A percentile compares a stretch with the other conserved stretches of the same genome.
These are phyloP conservation scores for Breynia disticha DNA, from an alignment of 441 rosid genomes.

Conservation along the genomic window DNA sequence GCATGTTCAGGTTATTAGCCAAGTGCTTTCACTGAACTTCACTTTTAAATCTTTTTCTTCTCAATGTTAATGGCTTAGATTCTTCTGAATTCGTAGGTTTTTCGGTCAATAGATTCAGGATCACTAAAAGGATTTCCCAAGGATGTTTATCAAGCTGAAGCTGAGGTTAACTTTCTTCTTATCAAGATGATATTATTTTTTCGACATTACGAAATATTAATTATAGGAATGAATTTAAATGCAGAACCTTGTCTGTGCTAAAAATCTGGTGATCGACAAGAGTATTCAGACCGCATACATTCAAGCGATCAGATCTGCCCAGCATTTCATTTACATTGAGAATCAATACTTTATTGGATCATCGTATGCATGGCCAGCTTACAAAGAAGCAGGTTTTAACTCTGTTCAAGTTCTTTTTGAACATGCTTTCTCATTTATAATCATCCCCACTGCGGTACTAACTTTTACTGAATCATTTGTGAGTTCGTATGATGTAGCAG, in stretches of 20 bases:
- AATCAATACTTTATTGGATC: constrained; percentile 88
- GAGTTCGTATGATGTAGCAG: too few species aligned
- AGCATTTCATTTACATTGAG: constrained; percentile 75
- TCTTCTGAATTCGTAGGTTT: constrained; percentile 39
- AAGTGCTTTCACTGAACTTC: constrained; percentile 3
- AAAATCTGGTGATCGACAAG: constrained; percentile 69
- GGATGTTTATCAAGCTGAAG: constrained; percentile 40
- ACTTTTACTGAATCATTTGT: too few species aligned
- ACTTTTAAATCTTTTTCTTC: background rate
- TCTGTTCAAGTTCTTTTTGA: constrained; percentile 8
- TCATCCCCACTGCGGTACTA: too few species aligned
- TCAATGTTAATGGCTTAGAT: background rate
- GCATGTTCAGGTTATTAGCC: constrained; percentile 55
- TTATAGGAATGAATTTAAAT: constrained; percentile 2
- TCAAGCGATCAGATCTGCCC: constrained; percentile 81
- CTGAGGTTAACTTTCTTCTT: constrained; percentile 29
- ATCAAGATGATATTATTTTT: too few species aligned
- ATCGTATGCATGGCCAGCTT: constrained; percentile 69
- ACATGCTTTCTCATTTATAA: background rate
- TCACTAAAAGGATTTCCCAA: constrained; percentile 83
- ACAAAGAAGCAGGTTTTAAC: constrained; percentile 63
- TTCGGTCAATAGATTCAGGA: constrained; percentile 85
- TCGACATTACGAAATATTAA: background rate
- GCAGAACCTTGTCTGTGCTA: constrained; percentile 84
- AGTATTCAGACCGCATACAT: constrained; percentile 86